phyloP scores from a whole-genome alignment of 257 asterid species.

The Handroanthus guayacan region DNA sequence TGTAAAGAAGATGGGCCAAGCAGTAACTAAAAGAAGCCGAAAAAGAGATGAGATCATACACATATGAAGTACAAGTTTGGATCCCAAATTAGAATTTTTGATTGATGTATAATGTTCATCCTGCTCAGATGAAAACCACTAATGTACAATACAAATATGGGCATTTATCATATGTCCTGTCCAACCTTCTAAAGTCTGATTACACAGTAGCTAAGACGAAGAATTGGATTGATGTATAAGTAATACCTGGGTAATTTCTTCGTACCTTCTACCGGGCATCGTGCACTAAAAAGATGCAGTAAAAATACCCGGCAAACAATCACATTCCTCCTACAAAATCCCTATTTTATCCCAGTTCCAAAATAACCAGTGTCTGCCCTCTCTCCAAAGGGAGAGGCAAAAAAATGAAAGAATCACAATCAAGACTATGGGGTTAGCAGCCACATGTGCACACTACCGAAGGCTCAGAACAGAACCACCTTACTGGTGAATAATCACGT shows the following conservation, averaged over 20 bases:
- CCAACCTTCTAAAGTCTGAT: constrained; percentile 33
- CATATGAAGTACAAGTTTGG: not conserved
- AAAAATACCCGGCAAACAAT: constrained; percentile 39
- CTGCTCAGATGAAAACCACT: constrained; percentile 43
- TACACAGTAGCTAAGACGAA: constrained; percentile 48
- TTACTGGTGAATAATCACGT: constrained; percentile 43
- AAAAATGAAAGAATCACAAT: constrained; percentile 76
- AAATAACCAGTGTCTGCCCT: constrained; percentile 39
- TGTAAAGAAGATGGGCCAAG: too few relatives aligned
- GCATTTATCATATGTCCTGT: constrained; percentile 30
- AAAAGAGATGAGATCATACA: not conserved
- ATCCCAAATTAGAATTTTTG: constrained; percentile 28
- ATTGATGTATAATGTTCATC: constrained; percentile 42
- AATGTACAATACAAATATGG: constrained; percentile 61
- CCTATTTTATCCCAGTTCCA: constrained; percentile 36
- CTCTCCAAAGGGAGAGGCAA: constrained; percentile 43
- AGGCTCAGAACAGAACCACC: constrained; percentile 27
- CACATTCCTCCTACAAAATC: constrained; percentile 37
- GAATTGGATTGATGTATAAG: constrained; percentile 31
- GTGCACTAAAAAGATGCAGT: constrained; percentile 45
- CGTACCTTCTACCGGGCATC: constrained; percentile 44
- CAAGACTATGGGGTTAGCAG: constrained; percentile 59
- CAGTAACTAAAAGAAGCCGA: not conserved
- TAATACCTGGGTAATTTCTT: constrained; percentile 37
- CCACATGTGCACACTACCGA: constrained; percentile 34